Percentiles rank a stretch among this genome's conserved stretches.
Conservation (phyloP, 1,139 yeast species). For the Lipomyces yarrowii region DNA sequence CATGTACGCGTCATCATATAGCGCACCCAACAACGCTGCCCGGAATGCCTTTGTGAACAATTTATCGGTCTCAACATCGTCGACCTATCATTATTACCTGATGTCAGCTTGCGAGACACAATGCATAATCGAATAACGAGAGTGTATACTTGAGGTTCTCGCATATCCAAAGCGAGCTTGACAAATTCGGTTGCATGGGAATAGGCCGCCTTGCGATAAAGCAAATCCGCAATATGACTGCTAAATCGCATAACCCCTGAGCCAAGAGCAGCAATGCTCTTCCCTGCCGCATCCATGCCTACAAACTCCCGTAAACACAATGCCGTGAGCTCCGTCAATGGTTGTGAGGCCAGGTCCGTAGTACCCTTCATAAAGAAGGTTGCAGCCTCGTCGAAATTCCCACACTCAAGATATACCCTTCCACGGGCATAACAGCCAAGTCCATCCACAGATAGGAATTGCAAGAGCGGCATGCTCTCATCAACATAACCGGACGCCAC, state of each 20-base stretch:
- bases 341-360: slow-evolving; percentile 11
- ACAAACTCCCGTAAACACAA: slow-evolving; percentile 1
- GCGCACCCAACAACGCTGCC: slow-evolving; percentile 15
- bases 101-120: neutral
- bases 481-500: neutral
- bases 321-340: slow-evolving; percentile 7
- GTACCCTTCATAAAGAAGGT: slow-evolving; percentile 5
- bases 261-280: neutral
- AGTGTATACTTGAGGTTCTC: neutral
- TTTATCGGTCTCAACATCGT: neutral
- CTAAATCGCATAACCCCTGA: neutral
- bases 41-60: neutral
- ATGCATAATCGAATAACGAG: neutral
- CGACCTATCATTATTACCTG: neutral
- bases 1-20: slow-evolving; percentile 27
- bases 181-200: slow-evolving; percentile 14
- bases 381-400: slow-evolving; percentile 11
- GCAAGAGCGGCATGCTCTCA: slow-evolving; percentile 4
- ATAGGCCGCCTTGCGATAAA: slow-evolving; percentile 6
- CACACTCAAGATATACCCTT: slow-evolving; percentile 14
- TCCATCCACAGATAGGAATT: slow-evolving; percentile 15
- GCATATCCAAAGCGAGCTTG: slow-evolving; percentile 19
- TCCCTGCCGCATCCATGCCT: neutral
- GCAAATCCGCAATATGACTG: slow-evolving; percentile 9
- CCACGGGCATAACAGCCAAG: slow-evolving; percentile 20